Conservation (phyloP, 257 asterid genomes). For the Forsythia suspensa region DNA sequence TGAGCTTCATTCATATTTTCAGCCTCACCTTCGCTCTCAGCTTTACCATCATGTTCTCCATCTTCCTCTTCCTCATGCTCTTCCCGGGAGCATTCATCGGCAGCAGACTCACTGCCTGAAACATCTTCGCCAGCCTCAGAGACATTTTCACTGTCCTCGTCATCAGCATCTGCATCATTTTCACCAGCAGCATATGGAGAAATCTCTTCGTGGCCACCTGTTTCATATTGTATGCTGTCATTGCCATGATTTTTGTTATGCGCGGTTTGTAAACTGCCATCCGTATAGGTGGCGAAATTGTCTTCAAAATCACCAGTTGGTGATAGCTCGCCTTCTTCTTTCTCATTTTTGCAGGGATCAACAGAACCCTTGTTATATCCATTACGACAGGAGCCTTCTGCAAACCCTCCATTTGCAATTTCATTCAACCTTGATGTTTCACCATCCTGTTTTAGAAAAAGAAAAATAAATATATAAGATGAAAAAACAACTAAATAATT, state of each 20-base stretch:
- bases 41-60: slow-evolving; percentile 74
- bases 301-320: slow-evolving; percentile 88
- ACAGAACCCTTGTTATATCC: slow-evolving; percentile 46
- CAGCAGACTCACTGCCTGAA: slow-evolving; percentile 95
- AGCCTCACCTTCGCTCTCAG: slow-evolving; percentile 95
- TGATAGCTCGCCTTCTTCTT: slow-evolving; percentile 98
- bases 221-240: slow-evolving; percentile 51
- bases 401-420: slow-evolving; percentile 47
- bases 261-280: slow-evolving; percentile 41
- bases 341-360: slow-evolving; percentile 80
- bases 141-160: slow-evolving; percentile 83
- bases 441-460: slow-evolving; percentile 46
- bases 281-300: slow-evolving; percentile 65
- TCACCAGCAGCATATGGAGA: slow-evolving; percentile 70
- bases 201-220: slow-evolving; percentile 46
- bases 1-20: slow-evolving; percentile 61
- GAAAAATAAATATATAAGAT: slow-evolving; percentile 11
- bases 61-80: slow-evolving; percentile 85
- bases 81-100: slow-evolving; percentile 83
- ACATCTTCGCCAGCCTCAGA: slow-evolving; percentile 90
- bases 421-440: slow-evolving; percentile 43
- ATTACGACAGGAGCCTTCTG: slow-evolving; percentile 46
- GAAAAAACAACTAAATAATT: too few relatives aligned
- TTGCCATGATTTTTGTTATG: slow-evolving; percentile 37
- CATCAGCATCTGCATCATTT: slow-evolving; percentile 81